Evolutionary conservation across 345 rosid genomes (phyloP), one percentile per base, ranked within the genome.

Genomic region (Odontarrhena argentea): DNA sequence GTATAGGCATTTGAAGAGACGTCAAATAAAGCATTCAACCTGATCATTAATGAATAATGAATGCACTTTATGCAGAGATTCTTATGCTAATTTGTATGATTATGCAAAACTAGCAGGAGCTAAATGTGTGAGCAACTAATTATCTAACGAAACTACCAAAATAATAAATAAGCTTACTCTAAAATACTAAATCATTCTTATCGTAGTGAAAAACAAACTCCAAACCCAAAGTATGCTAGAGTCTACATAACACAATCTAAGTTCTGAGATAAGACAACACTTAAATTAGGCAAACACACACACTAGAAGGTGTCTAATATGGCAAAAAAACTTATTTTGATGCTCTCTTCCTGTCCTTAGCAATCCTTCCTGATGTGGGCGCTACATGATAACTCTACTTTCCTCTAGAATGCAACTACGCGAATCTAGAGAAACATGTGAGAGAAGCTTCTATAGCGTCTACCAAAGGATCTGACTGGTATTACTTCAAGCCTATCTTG

Each of bases 401-500:
- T 44, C 72, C 63, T 66, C 73, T 62, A 69, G 74, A 50, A 64
- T 63, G 75, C 68, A 50, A 40, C 75, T 75, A 75, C 43, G 32
- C 43, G 67, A 69, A 69, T 55, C 78, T 69, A 69, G 71, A 69
- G 75, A 69, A 50, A 55, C 54, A 36, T 61, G 69, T 25, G 74
- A 32, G 12, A 50, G 74, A 35, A 55, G 64, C 69, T 47, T 60
- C 64, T 60, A 74, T 68, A 61, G 63, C 68, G 26, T 55, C 70
- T 59, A 73, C 43, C 44, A 49, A 59, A 60, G 63, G 60, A 57
- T 61, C 68, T 68, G 49, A n/a, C 41, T 14, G 50, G 14, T 36
- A 9, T 41, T 32, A 59, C 41, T 37, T 62, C 26, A 34, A 47
- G 42, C 62, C 88, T 86, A 94, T 75, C 97, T 88, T 65, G 88